These are phyloP conservation scores for Eucalyptus grandis DNA, from an alignment of 345 rosid species.

Conservation along the genomic window DNA sequence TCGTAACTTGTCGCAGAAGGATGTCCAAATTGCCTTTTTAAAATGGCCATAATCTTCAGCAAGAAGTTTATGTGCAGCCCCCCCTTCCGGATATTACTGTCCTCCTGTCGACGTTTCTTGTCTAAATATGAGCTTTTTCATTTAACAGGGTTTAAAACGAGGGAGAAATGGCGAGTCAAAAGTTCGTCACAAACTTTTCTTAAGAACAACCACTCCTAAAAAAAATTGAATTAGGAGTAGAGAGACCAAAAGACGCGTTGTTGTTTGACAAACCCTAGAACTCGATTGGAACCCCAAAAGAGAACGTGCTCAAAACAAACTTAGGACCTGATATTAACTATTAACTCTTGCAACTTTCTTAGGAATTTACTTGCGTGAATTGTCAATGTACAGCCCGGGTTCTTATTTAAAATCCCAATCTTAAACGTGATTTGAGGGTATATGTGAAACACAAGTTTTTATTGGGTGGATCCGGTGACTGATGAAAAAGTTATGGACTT, in stretches of 20 bases:
- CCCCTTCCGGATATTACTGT: not conserved
- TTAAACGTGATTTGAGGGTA: not conserved
- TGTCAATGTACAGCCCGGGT: not conserved
- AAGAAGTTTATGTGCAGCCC: not conserved
- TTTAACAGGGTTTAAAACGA: too few relatives aligned
- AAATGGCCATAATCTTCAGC: not conserved
- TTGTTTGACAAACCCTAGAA: not conserved
- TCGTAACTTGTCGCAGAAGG: not conserved
- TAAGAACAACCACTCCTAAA: not conserved
- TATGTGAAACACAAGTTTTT: not conserved
- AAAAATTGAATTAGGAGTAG: not conserved
- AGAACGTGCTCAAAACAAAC: not conserved
- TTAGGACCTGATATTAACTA: not conserved
- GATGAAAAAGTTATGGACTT: not conserved
- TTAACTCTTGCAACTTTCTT: not conserved
- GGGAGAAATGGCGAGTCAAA: not conserved
- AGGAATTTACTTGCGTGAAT: not conserved
- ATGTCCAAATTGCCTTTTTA: not conserved
- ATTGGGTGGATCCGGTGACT: not conserved
- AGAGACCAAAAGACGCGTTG: not conserved
- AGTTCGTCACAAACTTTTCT: not conserved
- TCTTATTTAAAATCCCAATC: not conserved
- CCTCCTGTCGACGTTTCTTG: not conserved
- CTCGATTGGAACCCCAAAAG: not conserved
- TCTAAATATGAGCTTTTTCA: not conserved